These are phyloP conservation scores for Orychophragmus violaceus DNA, from an alignment of 345 rosid genomes.

Conservation along the genomic window DNA sequence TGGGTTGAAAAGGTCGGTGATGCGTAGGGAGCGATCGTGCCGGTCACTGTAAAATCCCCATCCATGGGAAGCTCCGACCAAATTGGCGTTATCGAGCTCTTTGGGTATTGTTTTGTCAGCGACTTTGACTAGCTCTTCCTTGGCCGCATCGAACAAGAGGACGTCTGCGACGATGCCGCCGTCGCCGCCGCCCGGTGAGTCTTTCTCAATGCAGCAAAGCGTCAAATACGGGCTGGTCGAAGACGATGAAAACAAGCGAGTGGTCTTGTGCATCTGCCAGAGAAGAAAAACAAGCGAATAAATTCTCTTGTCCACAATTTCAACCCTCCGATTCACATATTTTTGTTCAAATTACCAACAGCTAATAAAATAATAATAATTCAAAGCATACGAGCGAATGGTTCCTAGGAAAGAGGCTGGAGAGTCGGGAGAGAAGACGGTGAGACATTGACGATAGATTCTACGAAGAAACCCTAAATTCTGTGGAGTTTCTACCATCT, in stretches of 20 bases:
- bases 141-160: neutral
- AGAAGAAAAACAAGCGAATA: neutral
- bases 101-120: neutral
- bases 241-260: constrained; percentile 4
- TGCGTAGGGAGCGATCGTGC: neutral
- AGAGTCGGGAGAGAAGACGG: neutral
- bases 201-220: neutral
- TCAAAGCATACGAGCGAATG: neutral
- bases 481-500: too few species aligned
- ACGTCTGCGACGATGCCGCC: too few species aligned
- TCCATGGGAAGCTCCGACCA: constrained; percentile 4
- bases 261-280: neutral
- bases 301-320: too few species aligned
- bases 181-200: neutral
- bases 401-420: neutral
- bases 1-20: neutral
- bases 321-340: too few species aligned
- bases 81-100: neutral
- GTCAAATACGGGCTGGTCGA: neutral
- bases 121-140: neutral
- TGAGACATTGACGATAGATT: neutral
- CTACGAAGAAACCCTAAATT: neutral
- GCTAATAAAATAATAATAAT: too few species aligned
- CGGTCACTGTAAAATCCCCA: neutral
- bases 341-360: neutral